A percentile compares a stretch with the other conserved stretches of the same genome.
phyloP scores from a whole-genome alignment of 179 eudicot species.

The Beta lomatogona region DNA sequence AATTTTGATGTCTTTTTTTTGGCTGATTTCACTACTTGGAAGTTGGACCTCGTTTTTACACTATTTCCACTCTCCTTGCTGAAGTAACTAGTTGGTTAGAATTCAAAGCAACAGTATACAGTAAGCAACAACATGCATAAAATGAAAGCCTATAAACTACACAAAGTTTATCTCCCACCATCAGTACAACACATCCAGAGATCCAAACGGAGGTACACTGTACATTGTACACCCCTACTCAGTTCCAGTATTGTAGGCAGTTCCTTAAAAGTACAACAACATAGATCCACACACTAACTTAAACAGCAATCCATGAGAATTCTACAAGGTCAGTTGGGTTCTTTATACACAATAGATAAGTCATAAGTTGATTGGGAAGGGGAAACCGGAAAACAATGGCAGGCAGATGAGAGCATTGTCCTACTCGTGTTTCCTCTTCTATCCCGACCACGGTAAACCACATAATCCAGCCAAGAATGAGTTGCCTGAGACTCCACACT shows the following conservation, averaged over 20 bases:
- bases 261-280: not conserved
- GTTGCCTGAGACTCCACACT: constrained; percentile 33
- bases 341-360: constrained; percentile 3
- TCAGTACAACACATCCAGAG: not conserved
- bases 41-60: too few species aligned
- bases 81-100: too few species aligned
- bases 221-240: too few species aligned
- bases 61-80: too few species aligned
- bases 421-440: constrained; percentile 7
- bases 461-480: constrained; percentile 40
- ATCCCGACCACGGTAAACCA: constrained; percentile 19
- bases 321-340: constrained; percentile 3
- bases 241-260: not conserved
- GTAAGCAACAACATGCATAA: too few species aligned
- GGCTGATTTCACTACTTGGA: too few species aligned
- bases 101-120: too few species aligned
- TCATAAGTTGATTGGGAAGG: constrained; percentile 8
- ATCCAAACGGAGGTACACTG: not conserved
- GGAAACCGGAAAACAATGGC: not conserved
- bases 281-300: not conserved
- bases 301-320: not conserved
- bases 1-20: too few species aligned
- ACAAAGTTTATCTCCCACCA: too few species aligned
- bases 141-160: too few species aligned
- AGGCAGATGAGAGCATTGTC: not conserved